Evolutionary conservation across 768 basidiomycete genomes (phyloP).

Genomic region (Kwoniella sp.): DNA sequence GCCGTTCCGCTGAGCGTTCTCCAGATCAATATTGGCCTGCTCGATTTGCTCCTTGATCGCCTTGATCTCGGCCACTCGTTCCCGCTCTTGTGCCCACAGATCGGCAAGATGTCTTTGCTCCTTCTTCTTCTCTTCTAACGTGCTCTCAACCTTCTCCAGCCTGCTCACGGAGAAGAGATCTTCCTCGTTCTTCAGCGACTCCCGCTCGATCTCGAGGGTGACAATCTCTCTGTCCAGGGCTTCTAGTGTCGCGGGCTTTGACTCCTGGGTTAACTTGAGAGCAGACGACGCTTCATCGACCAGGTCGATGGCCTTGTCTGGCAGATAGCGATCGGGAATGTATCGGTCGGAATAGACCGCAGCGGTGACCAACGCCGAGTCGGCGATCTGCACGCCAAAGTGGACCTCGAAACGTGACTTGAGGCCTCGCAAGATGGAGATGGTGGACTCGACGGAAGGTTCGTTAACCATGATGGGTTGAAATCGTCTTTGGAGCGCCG

Average conservation of each 20-base stretch:
- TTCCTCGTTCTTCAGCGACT: slow-evolving; percentile 79
- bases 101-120: slow-evolving; percentile 62
- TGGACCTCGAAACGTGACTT: slow-evolving; percentile 83
- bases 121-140: slow-evolving; percentile 60
- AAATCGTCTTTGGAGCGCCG: slow-evolving; percentile 84
- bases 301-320: slow-evolving; percentile 74
- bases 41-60: slow-evolving; percentile 58
- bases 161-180: slow-evolving; percentile 80
- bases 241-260: slow-evolving; percentile 80
- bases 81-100: slow-evolving; percentile 60
- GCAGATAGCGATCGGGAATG: slow-evolving; percentile 78
- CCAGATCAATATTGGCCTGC: slow-evolving; percentile 76
- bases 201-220: slow-evolving; percentile 82
- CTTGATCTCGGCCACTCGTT: slow-evolving; percentile 50
- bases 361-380: slow-evolving; percentile 81
- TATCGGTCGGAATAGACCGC: slow-evolving; percentile 80
- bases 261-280: slow-evolving; percentile 72
- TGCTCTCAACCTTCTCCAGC: slow-evolving; percentile 61
- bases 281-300: slow-evolving; percentile 90
- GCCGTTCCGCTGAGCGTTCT: slow-evolving; percentile 84
- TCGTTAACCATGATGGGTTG: slow-evolving; percentile 86
- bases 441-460: slow-evolving; percentile 64
- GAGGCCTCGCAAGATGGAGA: slow-evolving; percentile 71
- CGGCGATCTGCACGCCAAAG: slow-evolving; percentile 87
- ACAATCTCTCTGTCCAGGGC: slow-evolving; percentile 74